phyloP scores from a whole-genome alignment of 1,139 yeast genomes.

The Sporopachydermia cereana region DNA sequence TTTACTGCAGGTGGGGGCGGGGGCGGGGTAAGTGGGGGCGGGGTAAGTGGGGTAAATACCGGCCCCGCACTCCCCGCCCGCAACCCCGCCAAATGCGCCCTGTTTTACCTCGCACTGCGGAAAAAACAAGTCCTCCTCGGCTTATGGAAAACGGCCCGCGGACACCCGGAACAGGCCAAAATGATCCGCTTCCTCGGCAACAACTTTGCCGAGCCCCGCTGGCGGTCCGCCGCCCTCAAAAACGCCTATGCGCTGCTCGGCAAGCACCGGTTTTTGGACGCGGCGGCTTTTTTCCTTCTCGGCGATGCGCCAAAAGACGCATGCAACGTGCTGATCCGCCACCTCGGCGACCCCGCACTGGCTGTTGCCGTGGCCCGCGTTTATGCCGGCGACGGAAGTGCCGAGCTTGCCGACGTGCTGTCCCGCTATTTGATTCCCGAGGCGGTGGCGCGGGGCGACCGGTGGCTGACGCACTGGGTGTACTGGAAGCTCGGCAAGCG shows the following conservation, averaged over 20 bases:
- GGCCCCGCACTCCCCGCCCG: conserved; percentile 24
- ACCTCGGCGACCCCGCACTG: conserved; percentile 53
- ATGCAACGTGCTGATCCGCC: conserved; percentile 56
- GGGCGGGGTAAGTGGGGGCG: conserved; percentile 7
- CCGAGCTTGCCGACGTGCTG: conserved; percentile 37
- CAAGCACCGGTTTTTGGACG: conserved; percentile 75
- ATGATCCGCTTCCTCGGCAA: conserved; percentile 66
- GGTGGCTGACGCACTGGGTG: conserved; percentile 80
- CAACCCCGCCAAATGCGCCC: conserved; percentile 66
- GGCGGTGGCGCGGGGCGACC: conserved; percentile 52
- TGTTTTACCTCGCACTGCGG: conserved; percentile 65
- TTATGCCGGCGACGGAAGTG: conserved; percentile 37
- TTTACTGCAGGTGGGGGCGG: conserved; percentile 22
- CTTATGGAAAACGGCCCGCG: conserved; percentile 68
- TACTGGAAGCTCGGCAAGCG: conserved; percentile 54
- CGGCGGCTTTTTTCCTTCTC: conserved; percentile 83
- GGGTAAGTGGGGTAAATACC: conserved; percentile 16
- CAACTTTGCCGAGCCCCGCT: conserved; percentile 61
- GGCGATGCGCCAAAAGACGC: conserved; percentile 71
- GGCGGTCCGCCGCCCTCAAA: conserved; percentile 83
- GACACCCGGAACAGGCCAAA: conserved; percentile 73
- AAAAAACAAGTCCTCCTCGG: conserved; percentile 71
- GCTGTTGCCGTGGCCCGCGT: conserved; percentile 77
- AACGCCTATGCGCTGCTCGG: conserved; percentile 88
- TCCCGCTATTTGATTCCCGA: conserved; percentile 42